phyloP scores from a whole-genome alignment of 345 rosid genomes.

The Hypericum androsaemum region DNA sequence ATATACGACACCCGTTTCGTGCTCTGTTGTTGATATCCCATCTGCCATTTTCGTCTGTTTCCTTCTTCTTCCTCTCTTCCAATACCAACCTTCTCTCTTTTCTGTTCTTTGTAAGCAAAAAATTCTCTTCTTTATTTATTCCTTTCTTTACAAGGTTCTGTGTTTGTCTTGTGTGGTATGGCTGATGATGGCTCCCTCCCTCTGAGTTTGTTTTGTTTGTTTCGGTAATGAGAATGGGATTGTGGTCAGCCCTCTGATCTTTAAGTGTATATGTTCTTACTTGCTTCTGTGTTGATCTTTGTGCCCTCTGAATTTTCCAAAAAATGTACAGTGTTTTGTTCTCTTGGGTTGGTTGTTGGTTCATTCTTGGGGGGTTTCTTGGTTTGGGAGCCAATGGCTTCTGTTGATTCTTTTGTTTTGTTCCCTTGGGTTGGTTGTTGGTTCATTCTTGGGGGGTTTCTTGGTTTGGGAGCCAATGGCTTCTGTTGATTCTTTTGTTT shows the following conservation, averaged over 20 bases:
- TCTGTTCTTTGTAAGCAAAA: background rate
- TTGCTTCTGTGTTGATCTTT: constrained; percentile 14
- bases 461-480: too few species aligned
- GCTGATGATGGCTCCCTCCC: background rate
- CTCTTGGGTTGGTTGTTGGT: background rate
- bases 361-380: too few species aligned
- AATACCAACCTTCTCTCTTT: constrained; percentile 10
- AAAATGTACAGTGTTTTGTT: constrained; percentile 2
- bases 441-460: too few species aligned
- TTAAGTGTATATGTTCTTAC: constrained; percentile 13
- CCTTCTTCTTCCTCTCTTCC: constrained; percentile 17
- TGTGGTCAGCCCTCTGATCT: constrained; percentile 26
- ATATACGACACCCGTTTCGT: background rate
- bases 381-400: too few species aligned
- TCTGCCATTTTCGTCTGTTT: constrained; percentile 25
- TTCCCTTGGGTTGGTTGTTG: background rate
- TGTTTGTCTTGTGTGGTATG: constrained; percentile 13
- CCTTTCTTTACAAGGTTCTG: background rate
- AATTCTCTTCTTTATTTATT: too few species aligned
- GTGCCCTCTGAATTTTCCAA: constrained; percentile 10
- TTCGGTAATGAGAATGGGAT: constrained; percentile 16
- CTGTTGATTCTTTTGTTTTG: background rate
- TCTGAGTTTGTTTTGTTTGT: constrained; percentile 8
- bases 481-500: background rate
- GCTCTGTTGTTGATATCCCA: constrained; percentile 15